phyloP scores from a whole-genome alignment of 129 eudicot species.

The Flaveria robusta region DNA sequence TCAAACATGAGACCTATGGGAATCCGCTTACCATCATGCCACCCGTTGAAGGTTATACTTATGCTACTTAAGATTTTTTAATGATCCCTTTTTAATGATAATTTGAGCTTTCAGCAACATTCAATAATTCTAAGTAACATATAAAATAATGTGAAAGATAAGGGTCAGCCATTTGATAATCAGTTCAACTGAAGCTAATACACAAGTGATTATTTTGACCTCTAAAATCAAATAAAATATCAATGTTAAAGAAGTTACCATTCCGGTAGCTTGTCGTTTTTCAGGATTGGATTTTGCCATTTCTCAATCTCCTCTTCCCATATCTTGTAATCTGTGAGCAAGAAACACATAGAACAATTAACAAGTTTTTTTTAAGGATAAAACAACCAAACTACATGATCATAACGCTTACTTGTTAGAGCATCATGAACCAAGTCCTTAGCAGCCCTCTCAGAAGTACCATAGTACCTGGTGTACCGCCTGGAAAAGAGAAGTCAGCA shows the following conservation, averaged over 20 bases:
- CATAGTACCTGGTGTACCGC: slow-evolving; percentile 86
- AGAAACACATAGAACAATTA: neutral
- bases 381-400: neutral
- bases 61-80: neutral
- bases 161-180: neutral
- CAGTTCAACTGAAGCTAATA: neutral
- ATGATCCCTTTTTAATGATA: neutral
- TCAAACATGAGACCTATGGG: neutral
- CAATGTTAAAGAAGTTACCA: slow-evolving; percentile 51
- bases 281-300: slow-evolving; percentile 93
- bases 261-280: slow-evolving; percentile 83
- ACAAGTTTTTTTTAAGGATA: neutral
- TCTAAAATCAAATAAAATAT: neutral
- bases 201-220: neutral
- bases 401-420: slow-evolving; percentile 61
- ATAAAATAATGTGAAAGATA: neutral
- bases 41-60: neutral
- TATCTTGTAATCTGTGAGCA: slow-evolving; percentile 65
- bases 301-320: slow-evolving; percentile 98
- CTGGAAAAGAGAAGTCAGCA: slow-evolving; percentile 37
- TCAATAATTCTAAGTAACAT: neutral
- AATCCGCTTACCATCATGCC: neutral
- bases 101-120: neutral
- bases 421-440: slow-evolving; percentile 83
- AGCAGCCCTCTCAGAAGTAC: slow-evolving; percentile 90